Evolutionary conservation across 2,329 filamentous ascomycete genomes (phyloP).

Genomic region (Trichoderma sp.): DNA sequence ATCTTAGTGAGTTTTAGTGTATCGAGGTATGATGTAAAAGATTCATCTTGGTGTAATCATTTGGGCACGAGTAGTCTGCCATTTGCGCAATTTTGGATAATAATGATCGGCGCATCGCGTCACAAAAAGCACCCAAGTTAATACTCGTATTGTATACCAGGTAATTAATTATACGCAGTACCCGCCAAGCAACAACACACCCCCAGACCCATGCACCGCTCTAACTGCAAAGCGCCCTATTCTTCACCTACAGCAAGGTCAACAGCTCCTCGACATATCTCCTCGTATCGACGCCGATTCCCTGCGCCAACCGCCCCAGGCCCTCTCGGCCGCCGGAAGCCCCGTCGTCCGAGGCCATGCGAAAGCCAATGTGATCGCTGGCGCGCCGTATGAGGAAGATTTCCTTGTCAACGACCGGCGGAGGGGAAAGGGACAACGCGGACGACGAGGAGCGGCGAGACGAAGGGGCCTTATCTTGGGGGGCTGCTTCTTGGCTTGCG

Average conservation of each 20-base stretch:
- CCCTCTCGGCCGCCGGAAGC: slow-evolving; percentile 49
- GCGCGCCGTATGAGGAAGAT: slow-evolving; percentile 60
- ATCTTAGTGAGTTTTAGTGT: background rate
- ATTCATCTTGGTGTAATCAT: too few species aligned
- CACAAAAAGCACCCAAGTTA: background rate
- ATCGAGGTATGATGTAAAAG: background rate
- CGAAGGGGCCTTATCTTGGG: background rate
- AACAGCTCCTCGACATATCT: slow-evolving; percentile 71
- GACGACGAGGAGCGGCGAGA: background rate
- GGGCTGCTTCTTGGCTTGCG: background rate
- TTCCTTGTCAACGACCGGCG: slow-evolving; percentile 47
- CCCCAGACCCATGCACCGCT: background rate
- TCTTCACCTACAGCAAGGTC: slow-evolving; percentile 45
- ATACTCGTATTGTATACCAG: background rate
- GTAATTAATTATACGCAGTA: background rate
- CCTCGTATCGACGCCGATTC: slow-evolving; percentile 73
- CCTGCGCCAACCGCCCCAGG: slow-evolving; percentile 61
- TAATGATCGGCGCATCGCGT: background rate
- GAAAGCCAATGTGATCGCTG: slow-evolving; percentile 50
- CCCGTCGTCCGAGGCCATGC: slow-evolving; percentile 37
- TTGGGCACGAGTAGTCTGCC: background rate
- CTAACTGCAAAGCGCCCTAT: background rate
- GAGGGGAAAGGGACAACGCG: background rate
- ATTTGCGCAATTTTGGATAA: background rate
- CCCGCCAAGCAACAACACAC: background rate